Evolutionary conservation across 2,329 filamentous ascomycete species (phyloP).

Genomic region (Alternaria triticina): DNA sequence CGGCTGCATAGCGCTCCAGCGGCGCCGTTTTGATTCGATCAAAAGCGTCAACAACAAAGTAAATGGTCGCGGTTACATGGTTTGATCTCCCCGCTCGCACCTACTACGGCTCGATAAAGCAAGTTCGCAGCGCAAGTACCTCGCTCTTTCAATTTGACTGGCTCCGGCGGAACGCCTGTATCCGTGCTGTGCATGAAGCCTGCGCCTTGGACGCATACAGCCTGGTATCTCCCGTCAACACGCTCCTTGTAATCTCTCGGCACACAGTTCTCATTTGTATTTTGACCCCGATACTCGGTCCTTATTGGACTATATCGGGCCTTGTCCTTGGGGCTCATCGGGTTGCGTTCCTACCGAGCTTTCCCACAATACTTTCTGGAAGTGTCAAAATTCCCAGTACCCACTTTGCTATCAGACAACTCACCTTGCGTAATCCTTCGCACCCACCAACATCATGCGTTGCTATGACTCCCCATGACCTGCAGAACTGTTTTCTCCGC

Average conservation of each 20-base stretch:
- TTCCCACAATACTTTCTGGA: constrained; percentile 35
- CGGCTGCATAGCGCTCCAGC: constrained; percentile 37
- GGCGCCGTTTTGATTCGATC: constrained; percentile 40
- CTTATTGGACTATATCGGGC: constrained; percentile 36
- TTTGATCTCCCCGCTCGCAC: constrained; percentile 37
- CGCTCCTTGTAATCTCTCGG: constrained; percentile 41
- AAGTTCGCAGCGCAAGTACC: constrained; percentile 32
- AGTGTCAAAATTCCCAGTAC: constrained; percentile 29
- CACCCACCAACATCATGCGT: constrained; percentile 23
- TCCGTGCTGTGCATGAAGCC: constrained; percentile 44
- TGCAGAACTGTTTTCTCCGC: constrained; percentile 38
- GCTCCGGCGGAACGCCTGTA: constrained; percentile 38
- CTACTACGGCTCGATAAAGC: constrained; percentile 35
- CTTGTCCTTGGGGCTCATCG: constrained; percentile 30
- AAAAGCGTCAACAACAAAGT: constrained; percentile 40
- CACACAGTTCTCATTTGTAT: constrained; percentile 46
- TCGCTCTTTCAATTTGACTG: constrained; percentile 32
- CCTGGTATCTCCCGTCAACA: constrained; percentile 37
- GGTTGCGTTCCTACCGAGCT: constrained; percentile 32
- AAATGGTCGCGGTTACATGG: constrained; percentile 36
- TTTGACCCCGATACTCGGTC: constrained; percentile 28
- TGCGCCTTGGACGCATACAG: constrained; percentile 28
- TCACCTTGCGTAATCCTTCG: constrained; percentile 45
- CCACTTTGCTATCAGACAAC: constrained; percentile 45
- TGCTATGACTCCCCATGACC: constrained; percentile 37